These are phyloP conservation scores for Pelargonium cotyledonis DNA, from an alignment of 441 rosid genomes.

Conservation along the genomic window DNA sequence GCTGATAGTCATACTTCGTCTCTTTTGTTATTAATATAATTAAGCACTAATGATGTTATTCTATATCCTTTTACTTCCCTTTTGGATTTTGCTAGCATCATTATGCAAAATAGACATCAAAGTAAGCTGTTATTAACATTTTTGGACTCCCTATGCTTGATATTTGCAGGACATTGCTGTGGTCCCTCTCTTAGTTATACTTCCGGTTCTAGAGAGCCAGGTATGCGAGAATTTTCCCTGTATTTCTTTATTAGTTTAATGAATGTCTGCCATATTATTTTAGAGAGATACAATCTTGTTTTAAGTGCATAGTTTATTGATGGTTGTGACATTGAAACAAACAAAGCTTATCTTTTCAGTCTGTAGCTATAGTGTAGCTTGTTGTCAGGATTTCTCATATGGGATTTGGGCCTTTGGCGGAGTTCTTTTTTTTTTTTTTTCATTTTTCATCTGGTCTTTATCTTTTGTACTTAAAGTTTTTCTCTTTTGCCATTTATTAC, in stretches of 20 bases:
- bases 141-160: slow-evolving; percentile 13
- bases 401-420: not conserved
- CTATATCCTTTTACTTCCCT: slow-evolving; percentile 17
- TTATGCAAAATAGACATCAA: slow-evolving; percentile 18
- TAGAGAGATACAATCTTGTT: not conserved
- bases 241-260: too few species aligned
- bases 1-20: slow-evolving; percentile 7
- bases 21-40: not conserved
- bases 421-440: too few species aligned
- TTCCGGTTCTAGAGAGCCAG: slow-evolving; percentile 93
- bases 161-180: slow-evolving; percentile 89
- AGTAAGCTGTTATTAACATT: slow-evolving; percentile 23
- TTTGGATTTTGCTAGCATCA: slow-evolving; percentile 14
- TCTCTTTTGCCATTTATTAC: not conserved
- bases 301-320: not conserved
- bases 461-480: too few species aligned
- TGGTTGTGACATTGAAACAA: not conserved
- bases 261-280: not conserved
- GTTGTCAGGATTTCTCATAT: not conserved
- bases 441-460: too few species aligned
- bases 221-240: slow-evolving; percentile 24
- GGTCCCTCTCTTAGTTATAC: slow-evolving; percentile 87
- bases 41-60: slow-evolving; percentile 14
- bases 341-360: not conserved
- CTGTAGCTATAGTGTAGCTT: not conserved